Conservation (phyloP, 345 rosid genomes). For the Citrus unshiu region DNA sequence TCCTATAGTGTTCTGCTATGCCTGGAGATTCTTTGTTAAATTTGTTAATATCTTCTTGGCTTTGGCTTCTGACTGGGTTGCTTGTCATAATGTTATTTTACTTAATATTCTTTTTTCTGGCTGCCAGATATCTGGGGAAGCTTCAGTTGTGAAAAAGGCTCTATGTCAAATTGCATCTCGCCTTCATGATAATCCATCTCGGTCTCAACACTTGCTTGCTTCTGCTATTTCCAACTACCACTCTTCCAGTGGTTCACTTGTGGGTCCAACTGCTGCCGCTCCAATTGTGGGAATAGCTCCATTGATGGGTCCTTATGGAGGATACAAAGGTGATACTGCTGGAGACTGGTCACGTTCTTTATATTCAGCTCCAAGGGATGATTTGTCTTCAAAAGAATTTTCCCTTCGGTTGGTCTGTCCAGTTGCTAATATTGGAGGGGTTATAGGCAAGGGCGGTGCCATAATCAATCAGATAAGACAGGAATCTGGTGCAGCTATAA, state of each 20-base stretch:
- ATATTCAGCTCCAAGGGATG: conserved; percentile 82
- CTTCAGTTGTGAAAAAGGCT: conserved; percentile 76
- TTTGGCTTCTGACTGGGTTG: not conserved
- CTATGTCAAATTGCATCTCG: conserved; percentile 74
- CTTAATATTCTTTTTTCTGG: not conserved
- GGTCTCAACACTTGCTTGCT: conserved; percentile 73
- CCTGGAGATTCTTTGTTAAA: not conserved
- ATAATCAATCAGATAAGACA: conserved; percentile 90
- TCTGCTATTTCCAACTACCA: conserved; percentile 57
- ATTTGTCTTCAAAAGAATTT: conserved; percentile 64
- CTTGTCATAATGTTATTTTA: not conserved
- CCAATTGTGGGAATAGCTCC: conserved; percentile 84
- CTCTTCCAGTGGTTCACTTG: conserved; percentile 53
- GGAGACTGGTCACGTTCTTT: conserved; percentile 84
- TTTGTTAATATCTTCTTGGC: not conserved
- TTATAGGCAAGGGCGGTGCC: conserved; percentile 93
- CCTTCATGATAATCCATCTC: conserved; percentile 89
- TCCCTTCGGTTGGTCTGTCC: conserved; percentile 80
- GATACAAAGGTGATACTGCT: conserved; percentile 67
- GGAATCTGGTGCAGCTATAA: conserved; percentile 78
- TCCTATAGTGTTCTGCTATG: not conserved
- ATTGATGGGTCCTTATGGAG: conserved; percentile 69
- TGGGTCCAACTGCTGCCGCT: conserved; percentile 56
- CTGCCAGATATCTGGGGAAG: conserved; percentile 79
- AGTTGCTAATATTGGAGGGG: conserved; percentile 76